phyloP scores from a whole-genome alignment of 768 basidiomycete genomes.

The Boletus reticuloceps region DNA sequence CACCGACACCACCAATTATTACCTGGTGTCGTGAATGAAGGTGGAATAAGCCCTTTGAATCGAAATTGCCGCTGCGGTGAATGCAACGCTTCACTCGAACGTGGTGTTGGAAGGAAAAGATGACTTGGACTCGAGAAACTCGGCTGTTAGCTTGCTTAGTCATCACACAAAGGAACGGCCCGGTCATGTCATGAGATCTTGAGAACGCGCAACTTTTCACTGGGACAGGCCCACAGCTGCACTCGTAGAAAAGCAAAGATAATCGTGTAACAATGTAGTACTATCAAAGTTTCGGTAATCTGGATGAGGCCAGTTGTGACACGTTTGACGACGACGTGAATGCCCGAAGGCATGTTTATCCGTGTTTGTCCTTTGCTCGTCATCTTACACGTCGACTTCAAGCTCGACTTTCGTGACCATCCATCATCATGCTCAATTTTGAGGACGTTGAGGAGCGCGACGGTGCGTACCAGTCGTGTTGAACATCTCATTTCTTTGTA shows the following conservation, averaged over 20 bases:
- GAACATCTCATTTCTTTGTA: neutral
- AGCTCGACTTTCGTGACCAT: conserved; percentile 17
- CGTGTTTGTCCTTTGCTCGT: conserved; percentile 15
- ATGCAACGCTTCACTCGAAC: neutral
- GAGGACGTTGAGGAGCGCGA: conserved; percentile 98
- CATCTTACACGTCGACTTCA: conserved; percentile 27
- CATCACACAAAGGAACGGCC: neutral
- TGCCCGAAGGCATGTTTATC: conserved; percentile 7
- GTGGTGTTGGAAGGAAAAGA: conserved; percentile 1
- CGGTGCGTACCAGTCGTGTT: conserved; percentile 47
- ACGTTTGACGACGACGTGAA: too few relatives aligned
- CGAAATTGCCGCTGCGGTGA: neutral
- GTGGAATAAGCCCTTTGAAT: neutral
- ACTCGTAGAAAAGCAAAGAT: too few relatives aligned
- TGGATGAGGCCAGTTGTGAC: too few relatives aligned
- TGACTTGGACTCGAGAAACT: neutral
- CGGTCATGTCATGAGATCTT: too few relatives aligned
- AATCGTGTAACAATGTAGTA: too few relatives aligned
- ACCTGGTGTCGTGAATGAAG: neutral
- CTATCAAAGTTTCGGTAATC: too few relatives aligned
- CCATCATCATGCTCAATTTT: conserved; percentile 67
- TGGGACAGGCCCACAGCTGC: too few relatives aligned
- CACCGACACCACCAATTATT: conserved; percentile 3
- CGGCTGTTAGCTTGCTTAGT: conserved; percentile 14
- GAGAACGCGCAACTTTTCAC: too few relatives aligned